Conservation (phyloP, 2,329 filamentous ascomycete genomes). For the Trichoderma gracile region DNA sequence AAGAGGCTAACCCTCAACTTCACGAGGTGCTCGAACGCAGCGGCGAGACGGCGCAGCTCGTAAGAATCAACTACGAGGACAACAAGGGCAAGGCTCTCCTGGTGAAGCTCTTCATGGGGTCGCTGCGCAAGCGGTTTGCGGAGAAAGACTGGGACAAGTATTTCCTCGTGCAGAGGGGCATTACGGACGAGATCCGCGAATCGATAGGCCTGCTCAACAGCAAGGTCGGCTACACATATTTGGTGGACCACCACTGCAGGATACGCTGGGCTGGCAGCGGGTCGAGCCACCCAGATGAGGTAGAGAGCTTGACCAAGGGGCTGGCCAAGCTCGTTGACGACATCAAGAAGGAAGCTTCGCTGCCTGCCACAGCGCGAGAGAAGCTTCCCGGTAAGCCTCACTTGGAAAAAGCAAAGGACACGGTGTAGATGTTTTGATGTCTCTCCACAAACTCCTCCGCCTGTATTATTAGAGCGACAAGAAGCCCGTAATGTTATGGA, state of each 20-base stretch:
- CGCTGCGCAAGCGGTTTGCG: slow-evolving; percentile 51
- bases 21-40: slow-evolving; percentile 59
- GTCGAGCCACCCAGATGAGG: slow-evolving; percentile 64
- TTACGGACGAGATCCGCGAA: slow-evolving; percentile 63
- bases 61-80: slow-evolving; percentile 88
- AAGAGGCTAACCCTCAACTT: slow-evolving; percentile 68
- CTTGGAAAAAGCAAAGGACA: slow-evolving; percentile 34
- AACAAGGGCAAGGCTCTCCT: slow-evolving; percentile 67
- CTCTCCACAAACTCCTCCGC: slow-evolving; percentile 13
- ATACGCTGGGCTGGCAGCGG: slow-evolving; percentile 94
- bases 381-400: slow-evolving; percentile 38
- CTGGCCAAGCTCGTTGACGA: slow-evolving; percentile 64
- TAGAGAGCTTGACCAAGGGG: slow-evolving; percentile 64
- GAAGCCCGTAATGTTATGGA: slow-evolving; percentile 21
- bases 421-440: slow-evolving; percentile 27
- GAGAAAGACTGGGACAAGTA: slow-evolving; percentile 60
- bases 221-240: slow-evolving; percentile 91
- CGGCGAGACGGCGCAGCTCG: slow-evolving; percentile 64
- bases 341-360: slow-evolving; percentile 43
- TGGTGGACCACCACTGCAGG: slow-evolving; percentile 82
- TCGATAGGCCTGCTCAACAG: slow-evolving; percentile 74
- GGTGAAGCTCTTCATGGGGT: slow-evolving; percentile 57
- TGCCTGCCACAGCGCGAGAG: slow-evolving; percentile 40
- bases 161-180: slow-evolving; percentile 59
- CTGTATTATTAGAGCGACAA: slow-evolving; percentile 29